Base-by-base conservation (phyloP, 352 stramenopile species). In the Albugo laibachii region DNA sequence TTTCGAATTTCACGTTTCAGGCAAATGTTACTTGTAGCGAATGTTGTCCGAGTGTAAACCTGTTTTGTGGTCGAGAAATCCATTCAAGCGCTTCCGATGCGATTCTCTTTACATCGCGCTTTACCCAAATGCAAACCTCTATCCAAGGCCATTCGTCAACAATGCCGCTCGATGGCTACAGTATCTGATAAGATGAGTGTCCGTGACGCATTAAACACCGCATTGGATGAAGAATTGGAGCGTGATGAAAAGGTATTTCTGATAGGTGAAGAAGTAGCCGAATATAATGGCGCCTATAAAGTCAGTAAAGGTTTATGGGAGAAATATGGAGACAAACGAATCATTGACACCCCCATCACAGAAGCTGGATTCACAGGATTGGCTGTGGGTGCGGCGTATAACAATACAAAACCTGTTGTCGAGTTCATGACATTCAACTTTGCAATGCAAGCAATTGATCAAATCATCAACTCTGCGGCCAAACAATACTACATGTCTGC, bases 401-500 rank as follows among this genome's bases (percentile, higher is more conserved):
- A 98, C 63, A 86, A 94, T 70, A 83, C 97, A 12, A 87, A 92
- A 65, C 96, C 96, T 36, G 85, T 99, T 42, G 82, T 99, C 18
- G 96, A 99, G 78, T 99, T 99, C 69, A 99, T 99, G 96, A 99
- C 95, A 20, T 98, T 97, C 63, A 99, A 99, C 71, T 99, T 99
- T 66, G 92, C 92, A 51, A 97, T 99, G 88, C 94, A 99, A 61
- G 95, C 95, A 24, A 98, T 99, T 57, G 96, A 99, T 78, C 95
- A 99, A 63, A 97, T 99, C 59, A 82, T 99, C 45, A 99, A 99
- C 67, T 97, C 83, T 50, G 95, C 94, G n/a, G 95, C 95, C 49
- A 99, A 99, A 77, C 93, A 98, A 55, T 97, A 95, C 59, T 99
- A 99, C 80, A 99, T 99, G 96, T 95, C 73, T 49, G 94, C 87